These are phyloP conservation scores for Tephrocybe sp. DNA, from an alignment of 768 basidiomycete species.

Conservation along the genomic window DNA sequence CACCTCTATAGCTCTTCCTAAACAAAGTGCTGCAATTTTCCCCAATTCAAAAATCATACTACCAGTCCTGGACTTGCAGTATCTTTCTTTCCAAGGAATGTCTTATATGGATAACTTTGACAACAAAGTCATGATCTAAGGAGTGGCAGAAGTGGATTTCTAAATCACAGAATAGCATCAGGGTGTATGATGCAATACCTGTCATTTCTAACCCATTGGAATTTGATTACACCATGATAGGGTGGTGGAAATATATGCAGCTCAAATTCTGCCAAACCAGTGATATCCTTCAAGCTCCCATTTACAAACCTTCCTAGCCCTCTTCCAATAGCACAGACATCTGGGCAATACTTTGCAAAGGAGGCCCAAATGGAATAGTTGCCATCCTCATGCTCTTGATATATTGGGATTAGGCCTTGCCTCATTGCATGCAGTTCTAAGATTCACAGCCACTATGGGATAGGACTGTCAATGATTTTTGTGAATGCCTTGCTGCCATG, in stretches of 20 bases:
- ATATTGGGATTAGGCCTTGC: conserved; percentile 10
- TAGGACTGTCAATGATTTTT: conserved; percentile 3
- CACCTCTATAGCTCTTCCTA: too few species aligned
- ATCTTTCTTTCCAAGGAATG: too few species aligned
- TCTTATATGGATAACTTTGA: too few species aligned
- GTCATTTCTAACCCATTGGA: conserved; percentile 4
- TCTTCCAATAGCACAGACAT: background rate
- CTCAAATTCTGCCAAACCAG: conserved; percentile 3
- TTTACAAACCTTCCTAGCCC: background rate
- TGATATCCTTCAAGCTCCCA: background rate
- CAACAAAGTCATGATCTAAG: background rate
- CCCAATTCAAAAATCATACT: too few species aligned
- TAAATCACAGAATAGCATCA: background rate
- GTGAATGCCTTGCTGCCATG: conserved; percentile 1
- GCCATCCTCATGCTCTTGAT: conserved; percentile 3
- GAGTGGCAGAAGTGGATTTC: conserved; percentile 1
- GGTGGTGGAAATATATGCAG: conserved; percentile 14
- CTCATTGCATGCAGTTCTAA: background rate
- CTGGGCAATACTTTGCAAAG: conserved; percentile 7
- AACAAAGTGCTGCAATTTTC: too few species aligned
- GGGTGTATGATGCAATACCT: conserved; percentile 2
- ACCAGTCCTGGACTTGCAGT: too few species aligned
- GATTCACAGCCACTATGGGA: conserved; percentile 1
- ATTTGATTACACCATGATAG: conserved; percentile 11
- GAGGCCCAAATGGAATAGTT: conserved; percentile 12